phyloP scores from a whole-genome alignment of 2,329 filamentous ascomycete species.

The Fusarium sp. region DNA sequence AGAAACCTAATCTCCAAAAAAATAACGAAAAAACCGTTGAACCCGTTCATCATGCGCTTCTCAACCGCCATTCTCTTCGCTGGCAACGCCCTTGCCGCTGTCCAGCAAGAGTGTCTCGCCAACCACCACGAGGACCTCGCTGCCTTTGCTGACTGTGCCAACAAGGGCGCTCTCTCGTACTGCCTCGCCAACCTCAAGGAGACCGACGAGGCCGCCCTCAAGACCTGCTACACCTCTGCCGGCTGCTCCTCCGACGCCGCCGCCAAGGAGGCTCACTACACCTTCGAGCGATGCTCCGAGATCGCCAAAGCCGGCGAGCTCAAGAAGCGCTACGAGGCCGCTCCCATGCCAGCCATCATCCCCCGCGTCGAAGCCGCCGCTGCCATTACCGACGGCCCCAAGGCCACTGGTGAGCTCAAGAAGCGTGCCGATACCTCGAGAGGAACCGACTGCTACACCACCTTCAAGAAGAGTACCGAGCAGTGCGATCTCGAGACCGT shows the following conservation, averaged over 20 bases:
- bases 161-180: conserved; percentile 53
- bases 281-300: conserved; percentile 48
- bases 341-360: conserved; percentile 31
- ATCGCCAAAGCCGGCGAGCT: conserved; percentile 42
- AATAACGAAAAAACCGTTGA: not conserved
- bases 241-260: conserved; percentile 51
- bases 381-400: conserved; percentile 25
- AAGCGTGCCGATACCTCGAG: conserved; percentile 32
- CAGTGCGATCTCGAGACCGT: conserved; percentile 54
- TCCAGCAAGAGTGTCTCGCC: conserved; percentile 54
- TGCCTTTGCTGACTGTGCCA: conserved; percentile 55
- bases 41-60: conserved; percentile 44
- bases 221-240: conserved; percentile 50
- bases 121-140: conserved; percentile 53
- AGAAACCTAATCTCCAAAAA: conserved; percentile 6
- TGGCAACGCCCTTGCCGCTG: conserved; percentile 48
- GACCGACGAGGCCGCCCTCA: conserved; percentile 49
- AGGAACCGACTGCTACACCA: conserved; percentile 51
- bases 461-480: conserved; percentile 46
- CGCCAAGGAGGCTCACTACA: conserved; percentile 43
- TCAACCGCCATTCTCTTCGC: conserved; percentile 49
- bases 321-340: conserved; percentile 44
- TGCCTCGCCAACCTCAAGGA: conserved; percentile 54
- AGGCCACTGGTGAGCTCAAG: conserved; percentile 22
- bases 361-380: conserved; percentile 30